These are phyloP conservation scores for Aspergillus heteromorphus DNA, from an alignment of 495 filamentous ascomycete genomes.

Conservation along the genomic window DNA sequence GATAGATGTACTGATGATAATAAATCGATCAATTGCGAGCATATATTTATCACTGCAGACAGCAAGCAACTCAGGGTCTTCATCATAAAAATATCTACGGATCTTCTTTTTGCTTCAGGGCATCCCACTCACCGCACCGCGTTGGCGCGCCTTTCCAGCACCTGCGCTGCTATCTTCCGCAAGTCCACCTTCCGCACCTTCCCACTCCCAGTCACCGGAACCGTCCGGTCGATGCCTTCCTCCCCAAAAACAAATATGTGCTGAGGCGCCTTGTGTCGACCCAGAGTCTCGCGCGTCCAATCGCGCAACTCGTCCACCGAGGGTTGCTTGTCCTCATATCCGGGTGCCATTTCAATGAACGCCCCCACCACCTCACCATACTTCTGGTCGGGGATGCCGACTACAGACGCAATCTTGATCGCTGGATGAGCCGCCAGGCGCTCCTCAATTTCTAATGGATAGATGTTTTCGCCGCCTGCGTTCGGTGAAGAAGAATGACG, in stretches of 20 bases:
- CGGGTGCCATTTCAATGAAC: conserved; percentile 42
- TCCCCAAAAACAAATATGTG: conserved; percentile 62
- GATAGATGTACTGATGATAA: too few species aligned
- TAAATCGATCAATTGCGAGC: too few species aligned
- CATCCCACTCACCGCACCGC: too few species aligned
- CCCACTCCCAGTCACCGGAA: conserved; percentile 65
- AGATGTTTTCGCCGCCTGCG: conserved; percentile 71
- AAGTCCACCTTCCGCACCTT: conserved; percentile 68
- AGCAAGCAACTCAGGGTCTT: too few species aligned
- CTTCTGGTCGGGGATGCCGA: conserved; percentile 55
- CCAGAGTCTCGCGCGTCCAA: conserved; percentile 57
- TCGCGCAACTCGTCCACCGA: conserved; percentile 46
- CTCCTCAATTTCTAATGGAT: conserved; percentile 68
- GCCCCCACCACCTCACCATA: conserved; percentile 66
- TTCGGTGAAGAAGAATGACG: conserved; percentile 3
- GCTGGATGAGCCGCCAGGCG: conserved; percentile 53
- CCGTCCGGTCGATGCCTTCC: conserved; percentile 47
- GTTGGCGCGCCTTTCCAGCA: conserved; percentile 26
- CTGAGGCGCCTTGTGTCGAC: conserved; percentile 61
- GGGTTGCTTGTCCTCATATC: conserved; percentile 26
- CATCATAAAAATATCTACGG: too few species aligned
- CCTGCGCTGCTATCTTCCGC: conserved; percentile 48
- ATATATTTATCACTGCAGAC: too few species aligned
- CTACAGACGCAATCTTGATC: conserved; percentile 53
- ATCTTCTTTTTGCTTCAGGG: too few species aligned